Conservation (phyloP, 2,329 filamentous ascomycete species). For the Phialophora expanda region DNA sequence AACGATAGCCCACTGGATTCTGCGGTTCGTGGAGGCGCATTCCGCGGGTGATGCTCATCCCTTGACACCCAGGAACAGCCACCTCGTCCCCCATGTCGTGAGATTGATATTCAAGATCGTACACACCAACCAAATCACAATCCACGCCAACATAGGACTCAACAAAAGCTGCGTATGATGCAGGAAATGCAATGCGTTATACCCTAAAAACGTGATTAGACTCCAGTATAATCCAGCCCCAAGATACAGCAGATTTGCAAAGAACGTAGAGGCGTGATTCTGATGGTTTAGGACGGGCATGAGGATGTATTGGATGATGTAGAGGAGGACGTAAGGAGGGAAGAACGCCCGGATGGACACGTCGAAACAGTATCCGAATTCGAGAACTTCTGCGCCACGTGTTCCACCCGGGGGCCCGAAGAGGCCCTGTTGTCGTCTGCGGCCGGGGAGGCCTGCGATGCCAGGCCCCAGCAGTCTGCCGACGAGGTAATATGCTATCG, state of each 20-base stretch:
- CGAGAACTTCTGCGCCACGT: conserved; percentile 60
- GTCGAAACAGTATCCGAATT: conserved; percentile 75
- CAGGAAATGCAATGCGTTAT: conserved; percentile 70
- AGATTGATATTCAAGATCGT: conserved; percentile 55
- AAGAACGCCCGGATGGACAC: conserved; percentile 71
- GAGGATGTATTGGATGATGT: conserved; percentile 70
- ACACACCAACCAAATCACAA: conserved; percentile 63
- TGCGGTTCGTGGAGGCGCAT: not conserved
- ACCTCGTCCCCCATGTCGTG: conserved; percentile 52
- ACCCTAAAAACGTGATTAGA: conserved; percentile 71
- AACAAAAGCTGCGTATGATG: conserved; percentile 70
- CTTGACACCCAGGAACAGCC: conserved; percentile 52
- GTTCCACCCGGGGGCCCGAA: conserved; percentile 60
- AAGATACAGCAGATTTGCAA: conserved; percentile 71
- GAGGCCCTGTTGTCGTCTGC: conserved; percentile 58
- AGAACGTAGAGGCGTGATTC: conserved; percentile 57
- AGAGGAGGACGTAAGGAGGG: conserved; percentile 69
- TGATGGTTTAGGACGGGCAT: conserved; percentile 61
- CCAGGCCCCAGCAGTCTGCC: conserved; percentile 66
- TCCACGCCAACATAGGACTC: conserved; percentile 64
- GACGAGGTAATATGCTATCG: conserved; percentile 68
- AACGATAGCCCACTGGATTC: not conserved
- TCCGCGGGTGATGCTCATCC: conserved; percentile 12
- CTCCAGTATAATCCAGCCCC: conserved; percentile 69
- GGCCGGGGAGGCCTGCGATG: conserved; percentile 52